Conservation (phyloP, 768 basidiomycete species). For the Roridomyces roridus region DNA sequence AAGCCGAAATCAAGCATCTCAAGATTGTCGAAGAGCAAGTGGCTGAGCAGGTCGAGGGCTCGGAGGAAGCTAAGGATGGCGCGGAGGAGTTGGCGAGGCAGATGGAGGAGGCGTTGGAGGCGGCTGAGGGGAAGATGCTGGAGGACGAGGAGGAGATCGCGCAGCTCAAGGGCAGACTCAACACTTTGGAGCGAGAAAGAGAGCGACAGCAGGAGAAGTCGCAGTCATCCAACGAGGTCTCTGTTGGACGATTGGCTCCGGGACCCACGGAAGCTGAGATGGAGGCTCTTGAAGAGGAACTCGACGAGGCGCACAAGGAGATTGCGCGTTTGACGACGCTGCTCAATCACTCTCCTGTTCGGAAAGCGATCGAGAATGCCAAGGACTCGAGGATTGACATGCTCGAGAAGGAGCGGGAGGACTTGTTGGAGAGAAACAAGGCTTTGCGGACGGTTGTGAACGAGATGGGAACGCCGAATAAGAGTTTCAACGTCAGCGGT, state of each 20-base stretch:
- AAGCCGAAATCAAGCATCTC: constrained; percentile 51
- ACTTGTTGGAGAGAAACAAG: constrained; percentile 74
- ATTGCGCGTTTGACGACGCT: constrained; percentile 72
- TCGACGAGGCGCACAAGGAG: constrained; percentile 79
- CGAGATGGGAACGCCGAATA: constrained; percentile 64
- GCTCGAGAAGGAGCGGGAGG: constrained; percentile 79
- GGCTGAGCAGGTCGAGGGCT: constrained; percentile 52
- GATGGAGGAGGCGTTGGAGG: constrained; percentile 79
- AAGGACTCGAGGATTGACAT: constrained; percentile 78
- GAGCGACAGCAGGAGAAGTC: constrained; percentile 45
- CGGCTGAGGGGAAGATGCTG: constrained; percentile 73
- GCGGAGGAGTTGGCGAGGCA: constrained; percentile 65
- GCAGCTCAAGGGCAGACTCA: constrained; percentile 56
- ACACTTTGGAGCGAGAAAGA: constrained; percentile 63
- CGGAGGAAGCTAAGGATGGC: constrained; percentile 59
- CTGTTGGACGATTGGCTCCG: constrained; percentile 31
- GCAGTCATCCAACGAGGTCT: constrained; percentile 33
- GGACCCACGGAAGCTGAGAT: constrained; percentile 59
- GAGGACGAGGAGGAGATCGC: constrained; percentile 62
- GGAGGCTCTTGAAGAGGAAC: constrained; percentile 73
- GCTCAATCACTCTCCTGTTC: constrained; percentile 74
- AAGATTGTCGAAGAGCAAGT: constrained; percentile 53
- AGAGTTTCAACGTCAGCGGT: constrained; percentile 56
- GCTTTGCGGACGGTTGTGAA: constrained; percentile 57
- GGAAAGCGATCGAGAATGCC: constrained; percentile 78